A percentile compares a stretch with the other conserved stretches of the same genome.
Evolutionary conservation across 305 asterid genomes (phyloP).

Genomic region (Fraxinus ornus): DNA sequence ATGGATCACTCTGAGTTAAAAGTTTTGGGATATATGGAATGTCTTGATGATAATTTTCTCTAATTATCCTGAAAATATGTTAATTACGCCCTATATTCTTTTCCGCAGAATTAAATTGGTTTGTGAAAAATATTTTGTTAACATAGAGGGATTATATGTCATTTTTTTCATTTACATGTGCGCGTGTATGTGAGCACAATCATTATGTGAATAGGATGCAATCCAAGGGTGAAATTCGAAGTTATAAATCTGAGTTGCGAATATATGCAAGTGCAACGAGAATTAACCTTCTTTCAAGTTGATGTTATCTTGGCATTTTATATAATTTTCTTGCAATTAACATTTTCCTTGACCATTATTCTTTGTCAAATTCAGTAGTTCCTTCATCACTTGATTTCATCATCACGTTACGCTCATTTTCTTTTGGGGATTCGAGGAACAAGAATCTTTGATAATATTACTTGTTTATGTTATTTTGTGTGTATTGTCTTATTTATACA

Average conservation of each 20-base stretch:
- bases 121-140: too few species aligned
- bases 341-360: background rate
- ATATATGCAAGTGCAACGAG: background rate
- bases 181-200: background rate
- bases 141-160: background rate
- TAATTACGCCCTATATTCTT: background rate
- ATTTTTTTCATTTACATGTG: too few species aligned
- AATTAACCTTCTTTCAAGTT: background rate
- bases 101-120: background rate
- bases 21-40: background rate
- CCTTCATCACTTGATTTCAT: background rate
- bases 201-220: background rate
- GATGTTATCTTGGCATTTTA: background rate
- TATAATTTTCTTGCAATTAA: background rate
- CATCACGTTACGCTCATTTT: background rate
- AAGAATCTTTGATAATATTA: background rate
- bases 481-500: background rate
- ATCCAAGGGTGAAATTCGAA: background rate
- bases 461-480: background rate
- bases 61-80: background rate
- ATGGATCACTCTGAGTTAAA: background rate
- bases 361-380: background rate
- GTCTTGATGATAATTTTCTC: background rate
- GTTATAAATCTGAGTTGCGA: background rate
- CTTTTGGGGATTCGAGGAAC: background rate